These are phyloP conservation scores for Penicillium nordicum DNA, from an alignment of 2,329 filamentous ascomycete genomes.

Conservation along the genomic window DNA sequence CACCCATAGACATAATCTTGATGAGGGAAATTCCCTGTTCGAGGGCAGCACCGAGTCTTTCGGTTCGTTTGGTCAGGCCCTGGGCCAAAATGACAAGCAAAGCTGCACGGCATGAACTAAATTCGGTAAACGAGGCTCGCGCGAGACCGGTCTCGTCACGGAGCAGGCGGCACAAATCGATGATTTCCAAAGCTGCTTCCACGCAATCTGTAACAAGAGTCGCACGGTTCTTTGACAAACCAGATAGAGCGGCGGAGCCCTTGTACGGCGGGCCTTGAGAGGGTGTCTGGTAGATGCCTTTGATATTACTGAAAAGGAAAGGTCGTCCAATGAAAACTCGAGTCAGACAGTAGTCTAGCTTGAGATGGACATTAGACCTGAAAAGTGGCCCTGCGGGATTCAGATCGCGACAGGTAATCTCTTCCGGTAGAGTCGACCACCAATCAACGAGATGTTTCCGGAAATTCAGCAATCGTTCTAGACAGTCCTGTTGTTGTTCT, in stretches of 20 bases:
- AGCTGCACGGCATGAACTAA: conserved; percentile 54
- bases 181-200: conserved; percentile 51
- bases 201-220: conserved; percentile 53
- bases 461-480: conserved; percentile 39
- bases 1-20: conserved; percentile 53
- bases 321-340: conserved; percentile 55
- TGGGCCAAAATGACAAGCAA: conserved; percentile 48
- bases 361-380: conserved; percentile 51
- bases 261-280: conserved; percentile 26
- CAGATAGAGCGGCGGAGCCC: conserved; percentile 29
- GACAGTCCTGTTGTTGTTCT: conserved; percentile 39
- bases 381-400: conserved; percentile 42
- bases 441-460: conserved; percentile 42
- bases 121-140: conserved; percentile 55
- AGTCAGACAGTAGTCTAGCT: conserved; percentile 53
- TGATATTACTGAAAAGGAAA: conserved; percentile 49
- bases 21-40: conserved; percentile 52
- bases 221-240: conserved; percentile 34
- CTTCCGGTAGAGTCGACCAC: conserved; percentile 42
- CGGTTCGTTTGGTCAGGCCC: conserved; percentile 40
- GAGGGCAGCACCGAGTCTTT: conserved; percentile 45
- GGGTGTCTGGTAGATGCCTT: conserved; percentile 24
- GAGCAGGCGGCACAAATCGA: conserved; percentile 51
- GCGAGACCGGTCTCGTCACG: conserved; percentile 53
- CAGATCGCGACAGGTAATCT: conserved; percentile 41